These are phyloP conservation scores for Phytopythium aichiense DNA, from an alignment of 352 stramenopile genomes.

Conservation along the genomic window DNA sequence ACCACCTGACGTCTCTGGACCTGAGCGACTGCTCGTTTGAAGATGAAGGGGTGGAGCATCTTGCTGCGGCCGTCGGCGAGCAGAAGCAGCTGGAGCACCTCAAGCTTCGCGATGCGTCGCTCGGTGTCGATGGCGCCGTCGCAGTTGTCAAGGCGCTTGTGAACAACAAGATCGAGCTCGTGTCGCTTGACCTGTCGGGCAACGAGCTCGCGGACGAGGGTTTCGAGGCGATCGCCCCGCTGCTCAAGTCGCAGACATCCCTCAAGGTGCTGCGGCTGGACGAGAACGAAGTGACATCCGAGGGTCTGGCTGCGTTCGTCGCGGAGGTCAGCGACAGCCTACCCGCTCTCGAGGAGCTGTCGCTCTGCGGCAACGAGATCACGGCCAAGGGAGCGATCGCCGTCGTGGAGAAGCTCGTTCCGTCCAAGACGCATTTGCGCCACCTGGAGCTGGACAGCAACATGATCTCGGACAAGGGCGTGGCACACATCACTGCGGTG, in stretches of 20 bases:
- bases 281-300: slow-evolving; percentile 80
- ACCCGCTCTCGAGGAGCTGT: slow-evolving; percentile 43
- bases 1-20: slow-evolving; percentile 76
- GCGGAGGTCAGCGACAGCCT: slow-evolving; percentile 25
- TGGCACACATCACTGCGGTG: slow-evolving; percentile 34
- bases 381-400: slow-evolving; percentile 66
- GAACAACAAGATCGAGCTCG: slow-evolving; percentile 54
- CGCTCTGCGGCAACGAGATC: slow-evolving; percentile 71
- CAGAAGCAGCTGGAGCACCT: slow-evolving; percentile 72
- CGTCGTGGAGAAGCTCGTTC: slow-evolving; percentile 40
- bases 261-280: slow-evolving; percentile 68
- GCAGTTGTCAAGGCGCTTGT: slow-evolving; percentile 66
- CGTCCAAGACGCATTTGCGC: slow-evolving; percentile 32
- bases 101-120: slow-evolving; percentile 88
- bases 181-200: slow-evolving; percentile 85
- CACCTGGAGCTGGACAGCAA: slow-evolving; percentile 65
- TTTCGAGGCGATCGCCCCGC: slow-evolving; percentile 48
- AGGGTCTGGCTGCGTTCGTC: slow-evolving; percentile 36
- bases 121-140: slow-evolving; percentile 73
- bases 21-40: slow-evolving; percentile 92
- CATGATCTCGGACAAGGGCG: slow-evolving; percentile 69
- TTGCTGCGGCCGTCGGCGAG: slow-evolving; percentile 65
- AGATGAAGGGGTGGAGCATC: slow-evolving; percentile 55
- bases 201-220: slow-evolving; percentile 85
- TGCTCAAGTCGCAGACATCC: slow-evolving; percentile 48